Base-by-base conservation (phyloP, 257 asterid genomes). In the Solanum clarkiae region DNA sequence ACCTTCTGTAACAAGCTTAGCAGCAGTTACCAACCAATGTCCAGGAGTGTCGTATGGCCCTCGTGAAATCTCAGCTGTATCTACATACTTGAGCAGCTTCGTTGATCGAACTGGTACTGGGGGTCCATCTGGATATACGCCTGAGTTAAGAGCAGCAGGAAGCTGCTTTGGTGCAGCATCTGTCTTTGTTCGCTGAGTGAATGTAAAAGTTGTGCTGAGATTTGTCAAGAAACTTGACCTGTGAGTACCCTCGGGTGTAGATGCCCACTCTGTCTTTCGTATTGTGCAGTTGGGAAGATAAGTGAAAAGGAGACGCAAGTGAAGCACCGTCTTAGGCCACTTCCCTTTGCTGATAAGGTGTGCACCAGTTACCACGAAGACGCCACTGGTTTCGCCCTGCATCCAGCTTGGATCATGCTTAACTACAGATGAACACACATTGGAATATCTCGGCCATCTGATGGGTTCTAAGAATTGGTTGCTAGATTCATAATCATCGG, bases 11-110 rank as follows among this genome's bases (percentile, higher is more conserved):
- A 95, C 94, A 90, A 97, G 89, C 90, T 92, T 97, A 42, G 96
- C 98, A 22, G 98, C 99, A 15, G 96, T 94, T 10, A 97, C 99
- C 89, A 97, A 86, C 99, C 99, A 97, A 90, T 97, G 98, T 18
- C 98, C 99, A 1, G 98, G 99, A 57, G 87, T 86, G 70, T 97
- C 98, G 53, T 92, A 90, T 0, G 98, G 98, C 5, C 99, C 99
- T 2, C 98, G 92, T 13, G 96, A 84, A 51, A 97, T 93, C 91
- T 97, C 98, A 5, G 91, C 71, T 4, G 96, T 89, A 65, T 97
- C 98, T 0, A 97, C 91, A 80, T 84, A 97, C 85, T 92, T 93
- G 16, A 97, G 94, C 88, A 97, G 90, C 93, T 95, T 97, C 0
- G 89, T 91, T 44, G 98, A 91, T 13, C 91, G 91, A 62, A 92